phyloP scores from a whole-genome alignment of 805 yeast genomes.

The Candida fluviatilis region DNA sequence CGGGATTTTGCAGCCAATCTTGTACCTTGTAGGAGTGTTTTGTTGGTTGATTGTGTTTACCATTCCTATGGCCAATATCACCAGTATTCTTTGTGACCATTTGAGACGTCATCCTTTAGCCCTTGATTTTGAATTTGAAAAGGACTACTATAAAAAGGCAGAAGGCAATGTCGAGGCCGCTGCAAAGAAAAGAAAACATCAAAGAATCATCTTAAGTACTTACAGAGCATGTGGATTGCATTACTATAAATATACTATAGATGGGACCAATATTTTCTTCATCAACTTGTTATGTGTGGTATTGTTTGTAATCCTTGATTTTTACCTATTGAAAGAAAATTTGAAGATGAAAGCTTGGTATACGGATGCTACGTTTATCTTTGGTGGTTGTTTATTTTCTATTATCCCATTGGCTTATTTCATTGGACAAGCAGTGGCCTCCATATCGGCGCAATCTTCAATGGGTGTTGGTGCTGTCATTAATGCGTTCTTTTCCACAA shows the following conservation, averaged over 20 bases:
- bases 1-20: slow-evolving; percentile 63
- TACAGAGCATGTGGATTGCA: slow-evolving; percentile 89
- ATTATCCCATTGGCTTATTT: slow-evolving; percentile 93
- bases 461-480: slow-evolving; percentile 99
- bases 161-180: slow-evolving; percentile 13
- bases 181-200: slow-evolving; percentile 40
- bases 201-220: slow-evolving; percentile 75
- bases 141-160: slow-evolving; percentile 36
- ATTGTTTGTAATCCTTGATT: slow-evolving; percentile 76
- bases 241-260: slow-evolving; percentile 93
- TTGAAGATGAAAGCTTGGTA: slow-evolving; percentile 35
- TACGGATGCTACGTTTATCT: slow-evolving; percentile 63
- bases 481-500: slow-evolving; percentile 94
- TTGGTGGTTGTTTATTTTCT: slow-evolving; percentile 72
- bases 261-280: slow-evolving; percentile 91
- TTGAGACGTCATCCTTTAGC: slow-evolving; percentile 89
- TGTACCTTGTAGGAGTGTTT: slow-evolving; percentile 47
- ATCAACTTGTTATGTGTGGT: slow-evolving; percentile 81
- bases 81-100: slow-evolving; percentile 65
- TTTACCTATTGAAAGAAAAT: slow-evolving; percentile 52
- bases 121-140: slow-evolving; percentile 64
- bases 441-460: slow-evolving; percentile 95
- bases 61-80: slow-evolving; percentile 88
- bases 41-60: slow-evolving; percentile 86
- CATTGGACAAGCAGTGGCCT: slow-evolving; percentile 99